phyloP scores from a whole-genome alignment of 2,329 filamentous ascomycete genomes.

The Paecilomyces sp. region DNA sequence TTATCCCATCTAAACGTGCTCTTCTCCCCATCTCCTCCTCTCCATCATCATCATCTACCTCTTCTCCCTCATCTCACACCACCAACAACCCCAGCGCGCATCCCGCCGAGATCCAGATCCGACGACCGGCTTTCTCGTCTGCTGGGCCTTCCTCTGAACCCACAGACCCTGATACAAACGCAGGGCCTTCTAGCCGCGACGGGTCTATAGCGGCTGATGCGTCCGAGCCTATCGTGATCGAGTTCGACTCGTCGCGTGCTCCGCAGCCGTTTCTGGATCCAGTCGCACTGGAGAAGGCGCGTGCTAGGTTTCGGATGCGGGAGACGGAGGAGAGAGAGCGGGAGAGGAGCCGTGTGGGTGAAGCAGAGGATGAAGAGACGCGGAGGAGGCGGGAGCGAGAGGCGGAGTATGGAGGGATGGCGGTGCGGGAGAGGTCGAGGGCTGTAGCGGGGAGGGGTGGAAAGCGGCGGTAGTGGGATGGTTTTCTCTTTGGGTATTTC shows the following conservation, averaged over 20 bases:
- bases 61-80: not conserved
- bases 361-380: constrained; percentile 9
- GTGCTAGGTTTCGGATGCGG: constrained; percentile 3
- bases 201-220: constrained; percentile 24
- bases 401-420: constrained; percentile 26
- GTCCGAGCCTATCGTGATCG: constrained; percentile 8
- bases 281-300: constrained; percentile 21
- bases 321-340: not conserved
- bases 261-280: constrained; percentile 35
- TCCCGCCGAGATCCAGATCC: constrained; percentile 13
- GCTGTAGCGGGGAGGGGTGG: constrained; percentile 1
- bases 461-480: not conserved
- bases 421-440: constrained; percentile 20
- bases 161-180: not conserved
- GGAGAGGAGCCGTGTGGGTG: constrained; percentile 4
- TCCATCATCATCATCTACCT: too few species aligned
- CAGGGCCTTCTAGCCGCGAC: not conserved
- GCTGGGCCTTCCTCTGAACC: not conserved
- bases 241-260: constrained; percentile 24
- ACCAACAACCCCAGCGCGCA: constrained; percentile 16
- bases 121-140: constrained; percentile 9
- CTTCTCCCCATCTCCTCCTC: constrained; percentile 10
- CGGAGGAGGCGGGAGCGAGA: constrained; percentile 14
- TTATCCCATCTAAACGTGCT: constrained; percentile 21
- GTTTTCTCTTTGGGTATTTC: not conserved